Percentiles rank a stretch among this genome's conserved stretches.
Conservation (phyloP, 169 alveolate genomes). For the Eimeria brunetti region DNA sequence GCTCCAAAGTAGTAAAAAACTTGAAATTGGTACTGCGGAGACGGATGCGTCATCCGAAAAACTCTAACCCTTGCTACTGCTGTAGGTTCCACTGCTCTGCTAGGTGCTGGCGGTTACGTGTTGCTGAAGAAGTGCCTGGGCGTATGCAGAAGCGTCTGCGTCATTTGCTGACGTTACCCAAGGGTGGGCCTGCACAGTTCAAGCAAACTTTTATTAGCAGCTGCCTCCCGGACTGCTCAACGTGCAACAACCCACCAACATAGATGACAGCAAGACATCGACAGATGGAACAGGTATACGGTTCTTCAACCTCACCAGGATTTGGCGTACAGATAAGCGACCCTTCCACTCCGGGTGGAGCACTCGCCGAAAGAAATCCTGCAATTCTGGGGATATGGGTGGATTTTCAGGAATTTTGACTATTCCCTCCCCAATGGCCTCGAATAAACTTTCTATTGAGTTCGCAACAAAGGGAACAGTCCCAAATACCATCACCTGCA, state of each 20-base stretch:
- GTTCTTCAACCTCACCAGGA: conserved; percentile 46
- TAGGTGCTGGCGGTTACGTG: conserved; percentile 34
- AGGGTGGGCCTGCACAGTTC: conserved; percentile 47
- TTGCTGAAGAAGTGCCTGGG: conserved; percentile 46
- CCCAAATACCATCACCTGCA: conserved; percentile 85
- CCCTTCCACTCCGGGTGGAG: conserved; percentile 57
- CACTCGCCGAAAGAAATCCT: conserved; percentile 37
- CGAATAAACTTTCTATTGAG: conserved; percentile 82
- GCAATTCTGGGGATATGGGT: conserved; percentile 56
- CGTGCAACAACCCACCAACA: background rate
- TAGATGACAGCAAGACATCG: too few species aligned
- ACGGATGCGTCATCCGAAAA: background rate
- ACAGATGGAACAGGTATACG: background rate
- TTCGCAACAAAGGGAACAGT: conserved; percentile 84
- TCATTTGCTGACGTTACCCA: conserved; percentile 47
- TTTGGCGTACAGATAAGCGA: conserved; percentile 59
- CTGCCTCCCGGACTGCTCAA: background rate
- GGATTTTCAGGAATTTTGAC: conserved; percentile 78
- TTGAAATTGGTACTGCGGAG: background rate
- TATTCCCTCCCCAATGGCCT: conserved; percentile 76
- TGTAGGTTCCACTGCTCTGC: background rate
- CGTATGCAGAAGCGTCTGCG: conserved; percentile 45
- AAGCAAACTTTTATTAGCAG: background rate
- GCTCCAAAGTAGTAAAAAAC: background rate
- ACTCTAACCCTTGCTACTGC: background rate